Conservation (phyloP, 495 filamentous ascomycete species). For the Penicillium nucicola region DNA sequence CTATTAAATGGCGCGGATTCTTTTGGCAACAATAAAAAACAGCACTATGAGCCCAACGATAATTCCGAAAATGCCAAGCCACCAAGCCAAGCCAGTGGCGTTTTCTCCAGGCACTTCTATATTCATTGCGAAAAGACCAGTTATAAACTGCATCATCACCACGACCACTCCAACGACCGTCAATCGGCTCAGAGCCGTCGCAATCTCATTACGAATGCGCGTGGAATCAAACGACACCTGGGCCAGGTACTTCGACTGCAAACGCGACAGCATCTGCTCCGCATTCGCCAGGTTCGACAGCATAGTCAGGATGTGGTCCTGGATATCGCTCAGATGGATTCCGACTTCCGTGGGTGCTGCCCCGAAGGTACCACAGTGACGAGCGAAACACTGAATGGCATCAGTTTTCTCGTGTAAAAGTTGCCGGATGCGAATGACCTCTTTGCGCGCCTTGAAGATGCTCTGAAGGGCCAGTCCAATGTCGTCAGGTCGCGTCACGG, state of each 20-base stretch:
- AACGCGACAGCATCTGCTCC: slow-evolving; percentile 87
- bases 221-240: slow-evolving; percentile 84
- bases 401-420: no score
- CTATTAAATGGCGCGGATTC: neutral
- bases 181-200: slow-evolving; percentile 76
- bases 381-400: no score
- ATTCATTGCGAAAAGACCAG: slow-evolving; percentile 92
- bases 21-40: slow-evolving; percentile 10
- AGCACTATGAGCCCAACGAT: slow-evolving; percentile 33
- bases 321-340: slow-evolving; percentile 35
- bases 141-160: slow-evolving; percentile 84
- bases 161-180: slow-evolving; percentile 83
- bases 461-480: slow-evolving; percentile 72
- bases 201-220: slow-evolving; percentile 67
- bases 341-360: no score
- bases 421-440: slow-evolving; percentile 73
- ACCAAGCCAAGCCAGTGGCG: slow-evolving; percentile 53
- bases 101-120: slow-evolving; percentile 69
- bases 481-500: slow-evolving; percentile 78
- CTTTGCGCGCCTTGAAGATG: slow-evolving; percentile 83
- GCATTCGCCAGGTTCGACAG: slow-evolving; percentile 84
- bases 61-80: slow-evolving; percentile 66
- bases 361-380: no score
- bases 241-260: slow-evolving; percentile 84
- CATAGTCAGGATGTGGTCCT: slow-evolving; percentile 96